These are phyloP conservation scores for Coprinopsis strossmayeri DNA, from an alignment of 768 basidiomycete genomes.

Conservation along the genomic window DNA sequence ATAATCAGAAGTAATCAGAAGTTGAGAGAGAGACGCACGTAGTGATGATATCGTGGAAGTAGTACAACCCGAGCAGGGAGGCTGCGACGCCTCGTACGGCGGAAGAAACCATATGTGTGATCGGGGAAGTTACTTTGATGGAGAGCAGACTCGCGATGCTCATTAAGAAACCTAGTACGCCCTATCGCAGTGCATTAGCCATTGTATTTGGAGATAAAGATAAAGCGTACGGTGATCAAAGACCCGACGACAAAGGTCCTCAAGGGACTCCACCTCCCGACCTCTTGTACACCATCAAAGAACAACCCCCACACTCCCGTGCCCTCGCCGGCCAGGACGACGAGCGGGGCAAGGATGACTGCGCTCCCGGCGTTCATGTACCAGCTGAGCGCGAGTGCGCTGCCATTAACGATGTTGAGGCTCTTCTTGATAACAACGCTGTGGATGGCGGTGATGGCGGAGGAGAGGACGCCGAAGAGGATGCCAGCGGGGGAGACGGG, in stretches of 20 bases:
- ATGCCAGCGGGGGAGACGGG: conserved; percentile 58
- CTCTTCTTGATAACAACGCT: conserved; percentile 92
- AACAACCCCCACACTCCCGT: conserved; percentile 55
- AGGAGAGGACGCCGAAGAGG: conserved; percentile 76
- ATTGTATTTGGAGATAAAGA: neutral
- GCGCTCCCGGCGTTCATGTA: conserved; percentile 86
- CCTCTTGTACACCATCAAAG: conserved; percentile 26
- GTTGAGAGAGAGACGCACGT: conserved; percentile 38
- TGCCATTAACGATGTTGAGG: conserved; percentile 72
- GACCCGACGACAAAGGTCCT: conserved; percentile 76
- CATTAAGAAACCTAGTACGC: conserved; percentile 88
- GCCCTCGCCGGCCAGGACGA: conserved; percentile 72
- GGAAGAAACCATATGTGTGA: conserved; percentile 96
- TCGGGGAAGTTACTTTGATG: conserved; percentile 96
- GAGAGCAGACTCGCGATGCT: conserved; percentile 88
- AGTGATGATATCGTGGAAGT: conserved; percentile 79
- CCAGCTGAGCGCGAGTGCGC: conserved; percentile 83
- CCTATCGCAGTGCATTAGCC: conserved; percentile 34
- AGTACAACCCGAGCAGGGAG: conserved; percentile 74
- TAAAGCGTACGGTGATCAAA: conserved; percentile 56
- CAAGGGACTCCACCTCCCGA: conserved; percentile 40
- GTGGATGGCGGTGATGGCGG: conserved; percentile 82
- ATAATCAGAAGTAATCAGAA: too few species aligned
- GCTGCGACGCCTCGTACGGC: conserved; percentile 92
- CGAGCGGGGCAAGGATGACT: conserved; percentile 61